Evolutionary conservation across 768 basidiomycete species (phyloP), one percentile per base, ranked within the genome.

Genomic region (Pisolithus microcarpus): DNA sequence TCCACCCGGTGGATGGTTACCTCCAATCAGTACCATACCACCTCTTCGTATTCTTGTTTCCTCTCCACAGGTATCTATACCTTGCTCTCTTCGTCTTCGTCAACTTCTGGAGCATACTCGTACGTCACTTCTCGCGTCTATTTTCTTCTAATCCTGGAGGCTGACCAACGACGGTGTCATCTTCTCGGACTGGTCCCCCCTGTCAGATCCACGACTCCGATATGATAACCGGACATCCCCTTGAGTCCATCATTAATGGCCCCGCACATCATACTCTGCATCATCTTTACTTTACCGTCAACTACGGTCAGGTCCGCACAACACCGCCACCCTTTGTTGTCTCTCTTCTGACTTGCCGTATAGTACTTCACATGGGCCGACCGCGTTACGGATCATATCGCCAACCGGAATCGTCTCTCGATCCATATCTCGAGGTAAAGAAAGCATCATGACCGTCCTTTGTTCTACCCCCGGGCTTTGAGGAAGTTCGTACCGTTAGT

Each of bases 291-390:
- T 98, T 97, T 72, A 96, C 87, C 39, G 87, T 88, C 58, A 98
- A 98, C 74, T 95, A 92, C 68, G 93, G 92, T 21, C 91, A 92
- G 75, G 84, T 85, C 65, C 58, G 84, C 85, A 65, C 57, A 72
- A 13, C 68, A 59, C 86, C 85, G 71, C 78, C 80, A 57, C 53
- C n/a, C 38, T 61, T 54, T 23, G 43, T 51, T 46, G 38, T 23
- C 40, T 47, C 40, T 13, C 16, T 48, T 13, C 52, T 42, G 50
- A 53, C 47, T 48, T 46, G 46, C 47, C 60, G 63, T 51, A 39
- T 43, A 96, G 85, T 99, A 98, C 73, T 97, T 98, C 67, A 96
- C 93, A 37, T 94, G 87, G 84, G 91, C 90, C 18, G 96, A 98
- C 68, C 80, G 82, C 43, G 74, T 74, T 84, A 82, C 50, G 83